Evolutionary conservation across 164 flowering plant species (phyloP), one percentile per base, ranked within the genome.

Genomic region (Malania oleifera): DNA sequence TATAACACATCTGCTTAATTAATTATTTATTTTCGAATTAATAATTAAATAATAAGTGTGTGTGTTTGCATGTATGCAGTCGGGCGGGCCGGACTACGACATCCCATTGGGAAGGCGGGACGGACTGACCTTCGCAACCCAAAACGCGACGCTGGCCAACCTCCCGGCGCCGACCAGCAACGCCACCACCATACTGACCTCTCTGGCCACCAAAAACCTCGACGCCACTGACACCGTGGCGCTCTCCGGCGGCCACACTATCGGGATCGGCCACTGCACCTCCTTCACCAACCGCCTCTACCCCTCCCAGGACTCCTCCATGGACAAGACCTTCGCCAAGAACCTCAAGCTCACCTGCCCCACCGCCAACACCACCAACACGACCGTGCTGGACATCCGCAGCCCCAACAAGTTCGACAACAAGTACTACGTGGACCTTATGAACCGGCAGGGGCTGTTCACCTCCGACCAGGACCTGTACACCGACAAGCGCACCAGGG

Each of bases 211-310:
- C 54, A 74, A 73, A 41, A 58, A 62, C 19, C 31, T 83, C 1
- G 67, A 72, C 37, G 59, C 77, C 45, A 83, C 86, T 7, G 89
- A 84, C 29, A 63, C 71, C 0, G 90, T 82, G 11, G 87, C 87
- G 18, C 85, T 84, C 60, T 83, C 85, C 52, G 91, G 91, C 2
- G 85, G 79, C 67, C 91, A 85, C 81, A 85, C 91, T 52, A 76
- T 85, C 50, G 91, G 91, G 0, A 55, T 75, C 18, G 31, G 74
- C 54, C 91, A 85, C 59, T 85, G 91, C 78, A 17, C 63, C 19
- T 76, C 85, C 46, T 85, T 85, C 77, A 51, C 62, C 5, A 25
- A 29, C 15, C 76, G 91, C 4, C 79, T 85, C 39, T 83, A 76
- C 80, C 88, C 85, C 0, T 68, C 64, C 13, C 77, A 70, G 45